Evolutionary conservation across 176 grass and related monocot species (phyloP), one percentile per base, ranked within the genome.

Genomic region (Bromus sterilis): DNA sequence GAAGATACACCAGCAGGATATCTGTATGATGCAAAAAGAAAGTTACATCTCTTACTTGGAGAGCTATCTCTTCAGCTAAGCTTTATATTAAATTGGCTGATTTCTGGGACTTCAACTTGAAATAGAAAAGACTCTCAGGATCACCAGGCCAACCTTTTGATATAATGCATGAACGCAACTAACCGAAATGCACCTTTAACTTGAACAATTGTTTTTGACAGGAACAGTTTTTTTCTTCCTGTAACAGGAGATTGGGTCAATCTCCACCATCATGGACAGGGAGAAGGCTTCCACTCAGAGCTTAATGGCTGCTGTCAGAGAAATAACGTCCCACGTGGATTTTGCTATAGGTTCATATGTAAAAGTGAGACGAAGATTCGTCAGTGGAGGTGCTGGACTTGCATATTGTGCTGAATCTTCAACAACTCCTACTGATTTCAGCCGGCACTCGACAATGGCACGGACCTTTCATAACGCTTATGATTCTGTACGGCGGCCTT

Each of bases 311-410:
- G 53, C 46, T 51, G 36, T 89, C 32, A 89, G 86, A 70, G 79
- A 91, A 83, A 87, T 89, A 49, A 91, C 91, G 51, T 68, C 82
- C 61, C 83, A 74, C 49, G 78, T 82, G 32, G 88, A 95, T 66
- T 89, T 70, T 76, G 90, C 90, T 75, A 56, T 94, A 53, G 37
- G 71, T 74, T 93, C 90, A 62, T 98, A 91, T 85, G 64, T 69
- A 83, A 87, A 88, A 66, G 74, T 91, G 44, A 87, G 84, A 56
- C 71, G 78, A 48, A 77, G 66, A 25, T 98, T 94, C 73, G 28
- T 86, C 55, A 70, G 74, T 56, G 67, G 6, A 83, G 69, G 71
- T 84, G 44, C 48, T 83, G 81, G 28, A 81, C 44, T 59, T 84
- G 80, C 93, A 91, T 56, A 77, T 37, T 43, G 49, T 81, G 64